Conservation (phyloP, 2,329 filamentous ascomycete species). For the Lachnellula occidentalis region DNA sequence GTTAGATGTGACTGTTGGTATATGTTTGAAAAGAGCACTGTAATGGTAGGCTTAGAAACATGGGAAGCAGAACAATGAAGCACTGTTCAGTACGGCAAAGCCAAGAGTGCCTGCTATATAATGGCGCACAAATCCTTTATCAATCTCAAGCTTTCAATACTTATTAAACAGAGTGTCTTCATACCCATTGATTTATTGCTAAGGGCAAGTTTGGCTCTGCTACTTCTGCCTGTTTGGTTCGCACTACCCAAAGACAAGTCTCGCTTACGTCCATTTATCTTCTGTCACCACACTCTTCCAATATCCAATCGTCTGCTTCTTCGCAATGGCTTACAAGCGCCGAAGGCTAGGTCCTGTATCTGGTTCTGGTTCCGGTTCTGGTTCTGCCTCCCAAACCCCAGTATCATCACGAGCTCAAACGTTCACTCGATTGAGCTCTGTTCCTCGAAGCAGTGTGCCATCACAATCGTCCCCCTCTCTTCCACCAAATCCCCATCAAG, state of each 20-base stretch:
- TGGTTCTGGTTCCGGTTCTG: slow-evolving; percentile 7
- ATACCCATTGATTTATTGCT: too few species aligned
- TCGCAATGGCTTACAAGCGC: slow-evolving; percentile 27
- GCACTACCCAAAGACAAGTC: background rate
- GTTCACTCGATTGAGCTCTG: slow-evolving; percentile 19
- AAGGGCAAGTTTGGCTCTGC: too few species aligned
- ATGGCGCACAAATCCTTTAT: too few species aligned
- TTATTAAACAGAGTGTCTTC: too few species aligned
- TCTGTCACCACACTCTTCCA: background rate
- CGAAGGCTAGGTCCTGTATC: slow-evolving; percentile 9
- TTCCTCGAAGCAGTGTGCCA: slow-evolving; percentile 6
- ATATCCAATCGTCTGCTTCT: background rate
- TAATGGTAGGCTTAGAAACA: background rate
- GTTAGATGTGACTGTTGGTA: slow-evolving; percentile 7
- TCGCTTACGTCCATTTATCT: background rate
- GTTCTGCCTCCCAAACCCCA: slow-evolving; percentile 7
- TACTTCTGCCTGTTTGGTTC: too few species aligned
- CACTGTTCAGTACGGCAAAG: too few species aligned
- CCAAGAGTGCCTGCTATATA: too few species aligned
- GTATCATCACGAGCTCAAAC: slow-evolving; percentile 6
- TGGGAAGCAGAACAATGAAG: too few species aligned
- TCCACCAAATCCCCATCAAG: slow-evolving; percentile 11
- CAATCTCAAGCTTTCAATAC: too few species aligned
- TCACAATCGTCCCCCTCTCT: slow-evolving; percentile 16
- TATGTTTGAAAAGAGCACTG: background rate